Evolutionary conservation across 2,329 filamentous ascomycete genomes (phyloP), one percentile per base, ranked within the genome.

Genomic region (Venturia nashicola): DNA sequence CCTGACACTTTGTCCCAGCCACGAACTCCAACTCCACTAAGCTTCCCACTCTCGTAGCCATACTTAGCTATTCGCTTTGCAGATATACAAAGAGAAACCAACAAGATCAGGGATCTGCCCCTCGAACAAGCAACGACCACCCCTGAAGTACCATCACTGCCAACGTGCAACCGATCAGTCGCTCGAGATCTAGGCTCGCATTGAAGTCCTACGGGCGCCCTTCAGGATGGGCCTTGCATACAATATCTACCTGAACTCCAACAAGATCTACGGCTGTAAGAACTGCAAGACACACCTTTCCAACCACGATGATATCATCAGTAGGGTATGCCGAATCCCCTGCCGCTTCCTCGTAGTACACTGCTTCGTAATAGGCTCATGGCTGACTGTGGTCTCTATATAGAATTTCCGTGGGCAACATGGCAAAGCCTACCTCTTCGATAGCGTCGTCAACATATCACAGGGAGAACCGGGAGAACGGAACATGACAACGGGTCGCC

Each of bases 361-460:
- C 59, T 11, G 6, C 27, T 18, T 59, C 61, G 34, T n/a, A 23
- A 59, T 27, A 51, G 54, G 59, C 34, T 61, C 39, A 60, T 59
- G 61, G 62, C 18, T 60, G 48, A 48, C 59, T 59, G 14, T 27
- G 32, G 42, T 46, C 23, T 23, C 18, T 27, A 7, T 20, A 27
- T 75, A 97, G 91, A 97, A 96, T 79, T 99, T 99, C 80, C 91
- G 94, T 67, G 94, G 94, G 71, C 93, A 97, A 76, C 93, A 97
- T 76, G 94, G 94, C 73, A 97, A 97, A 79, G 94, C 94, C 64
- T 99, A 92, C 77, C 87, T 99, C 68, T 97, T 99, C 82, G 89
- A 93, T 77, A 86, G 76, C 67, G 94, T 99, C 64, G 94, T 99
- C 76, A 99, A 99, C 77, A 83, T 96, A 74, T 88, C 86, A 68